Conservation (phyloP, 805 yeast genomes). For the Suhomyces sp. region DNA sequence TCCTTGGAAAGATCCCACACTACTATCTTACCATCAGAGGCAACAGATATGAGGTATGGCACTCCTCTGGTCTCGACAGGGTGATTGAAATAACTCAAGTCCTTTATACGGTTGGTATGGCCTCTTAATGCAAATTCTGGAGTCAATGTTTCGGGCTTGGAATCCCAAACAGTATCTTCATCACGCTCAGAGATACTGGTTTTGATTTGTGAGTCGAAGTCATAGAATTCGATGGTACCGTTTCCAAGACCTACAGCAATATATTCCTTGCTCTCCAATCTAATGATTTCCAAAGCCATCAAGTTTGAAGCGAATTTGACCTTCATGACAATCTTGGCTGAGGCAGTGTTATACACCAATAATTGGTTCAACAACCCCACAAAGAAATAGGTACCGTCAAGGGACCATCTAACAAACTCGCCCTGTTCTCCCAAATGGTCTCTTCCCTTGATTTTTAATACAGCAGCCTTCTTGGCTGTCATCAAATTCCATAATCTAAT, state of each 20-base stretch:
- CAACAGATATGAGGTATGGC: slow-evolving; percentile 69
- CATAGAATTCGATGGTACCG: slow-evolving; percentile 65
- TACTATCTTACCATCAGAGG: slow-evolving; percentile 91
- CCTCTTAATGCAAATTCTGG: slow-evolving; percentile 69
- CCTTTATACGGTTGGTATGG: slow-evolving; percentile 85
- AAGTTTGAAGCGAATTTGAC: slow-evolving; percentile 54
- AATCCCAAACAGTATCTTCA: slow-evolving; percentile 26
- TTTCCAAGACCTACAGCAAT: slow-evolving; percentile 67
- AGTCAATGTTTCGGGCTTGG: slow-evolving; percentile 23
- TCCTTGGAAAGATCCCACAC: slow-evolving; percentile 70
- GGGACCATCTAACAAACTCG: slow-evolving; percentile 65
- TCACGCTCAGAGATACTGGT: slow-evolving; percentile 13
- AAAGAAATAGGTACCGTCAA: slow-evolving; percentile 65
- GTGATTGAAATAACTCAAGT: slow-evolving; percentile 52
- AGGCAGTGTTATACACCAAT: slow-evolving; percentile 61
- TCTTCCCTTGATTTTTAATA: slow-evolving; percentile 66
- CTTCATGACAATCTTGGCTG: slow-evolving; percentile 58
- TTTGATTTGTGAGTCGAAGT: slow-evolving; percentile 30
- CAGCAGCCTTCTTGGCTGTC: slow-evolving; percentile 94
- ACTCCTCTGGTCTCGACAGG: slow-evolving; percentile 31
- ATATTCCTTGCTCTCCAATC: slow-evolving; percentile 50
- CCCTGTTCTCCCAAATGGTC: slow-evolving; percentile 67
- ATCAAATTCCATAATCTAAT: slow-evolving; percentile 91
- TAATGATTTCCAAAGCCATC: slow-evolving; percentile 62
- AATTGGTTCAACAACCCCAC: slow-evolving; percentile 72